Percentiles rank a stretch among this genome's conserved stretches.
These are phyloP conservation scores for Backusella psychrophila DNA, from an alignment of 192 early-diverging fungal genomes.

Conservation along the genomic window DNA sequence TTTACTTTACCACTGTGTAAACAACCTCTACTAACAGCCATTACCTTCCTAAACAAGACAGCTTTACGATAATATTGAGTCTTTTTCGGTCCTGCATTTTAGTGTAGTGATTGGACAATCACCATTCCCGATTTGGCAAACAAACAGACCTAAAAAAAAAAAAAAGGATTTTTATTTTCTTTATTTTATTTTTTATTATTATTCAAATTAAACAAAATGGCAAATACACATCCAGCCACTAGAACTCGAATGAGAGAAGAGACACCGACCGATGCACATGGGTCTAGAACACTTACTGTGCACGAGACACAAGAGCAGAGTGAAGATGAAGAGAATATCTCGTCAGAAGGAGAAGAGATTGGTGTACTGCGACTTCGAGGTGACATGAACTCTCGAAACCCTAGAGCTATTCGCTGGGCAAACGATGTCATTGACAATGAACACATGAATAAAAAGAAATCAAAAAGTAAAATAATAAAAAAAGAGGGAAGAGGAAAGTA, in stretches of 20 bases:
- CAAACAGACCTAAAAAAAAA: background rate
- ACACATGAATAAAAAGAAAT: conserved; percentile 64
- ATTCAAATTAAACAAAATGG: background rate
- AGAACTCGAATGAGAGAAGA: conserved; percentile 13
- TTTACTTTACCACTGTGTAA: too few species aligned
- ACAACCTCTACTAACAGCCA: too few species aligned
- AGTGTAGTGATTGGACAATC: background rate
- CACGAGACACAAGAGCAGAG: conserved; percentile 5
- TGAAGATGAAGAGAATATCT: background rate
- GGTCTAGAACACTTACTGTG: conserved; percentile 22
- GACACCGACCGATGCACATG: conserved; percentile 8
- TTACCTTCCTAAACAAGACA: too few species aligned
- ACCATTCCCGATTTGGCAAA: background rate
- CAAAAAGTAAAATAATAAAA: conserved; percentile 50
- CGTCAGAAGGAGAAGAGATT: conserved; percentile 1
- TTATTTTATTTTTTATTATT: background rate
- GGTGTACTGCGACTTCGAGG: conserved; percentile 54
- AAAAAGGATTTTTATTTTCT: background rate
- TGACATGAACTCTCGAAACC: conserved; percentile 36
- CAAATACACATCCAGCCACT: background rate
- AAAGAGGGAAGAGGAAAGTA: too few species aligned
- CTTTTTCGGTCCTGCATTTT: too few species aligned
- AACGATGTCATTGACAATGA: conserved; percentile 68
- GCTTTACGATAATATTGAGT: too few species aligned
- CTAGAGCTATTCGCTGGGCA: conserved; percentile 59